Evolutionary conservation across 192 early-diverging fungal genomes (phyloP), one percentile per base, ranked within the genome.

Genomic region (Umbelopsis sp.): DNA sequence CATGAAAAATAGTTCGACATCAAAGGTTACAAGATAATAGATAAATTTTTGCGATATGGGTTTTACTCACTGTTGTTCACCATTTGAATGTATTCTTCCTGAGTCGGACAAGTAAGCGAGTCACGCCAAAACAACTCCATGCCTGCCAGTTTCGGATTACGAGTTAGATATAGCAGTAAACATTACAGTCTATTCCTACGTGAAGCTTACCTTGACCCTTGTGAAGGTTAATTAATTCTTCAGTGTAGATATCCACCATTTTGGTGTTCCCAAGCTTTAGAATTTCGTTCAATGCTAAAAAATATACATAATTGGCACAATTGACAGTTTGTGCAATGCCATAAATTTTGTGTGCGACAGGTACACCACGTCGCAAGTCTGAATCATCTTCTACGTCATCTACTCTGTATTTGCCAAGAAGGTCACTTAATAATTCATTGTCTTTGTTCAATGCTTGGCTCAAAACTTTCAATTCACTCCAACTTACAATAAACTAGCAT

Each of bases 41-140:
- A 67, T 25, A 30, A 33, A 45, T 48, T 25, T 21, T 20, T 52
- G 5, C 67, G 12, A 21, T 13, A 58, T 55, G 44, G 55, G 0
- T 41, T 10, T 6, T 12, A 88, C 86, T 81, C 87, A 93, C 92
- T 99, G 79, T 99, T 94, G 49, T 85, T 81, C 13, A 99, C 93
- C 97, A 99, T 99, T 46, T 92, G 85, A 72, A 99, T 74, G 70
- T 95, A 99, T 69, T 98, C 91, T 15, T 90, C 86, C 76, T 99
- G 95, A 16, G 89, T 90, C 0, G 98, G 98, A 81, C 97, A 98
- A 3, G 87, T 92, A 50, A 90, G 73, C 23, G 87, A 91, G 51
- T 99, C 98, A 37, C 98, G 84, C 94, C 95, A 99, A 65, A 94
- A 94, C 21, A 99, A 81, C 61, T 99, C 98, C 93, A 97, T 94